Evolutionary conservation across 495 filamentous ascomycete genomes (phyloP).

Genomic region (Pyronema domesticum): DNA sequence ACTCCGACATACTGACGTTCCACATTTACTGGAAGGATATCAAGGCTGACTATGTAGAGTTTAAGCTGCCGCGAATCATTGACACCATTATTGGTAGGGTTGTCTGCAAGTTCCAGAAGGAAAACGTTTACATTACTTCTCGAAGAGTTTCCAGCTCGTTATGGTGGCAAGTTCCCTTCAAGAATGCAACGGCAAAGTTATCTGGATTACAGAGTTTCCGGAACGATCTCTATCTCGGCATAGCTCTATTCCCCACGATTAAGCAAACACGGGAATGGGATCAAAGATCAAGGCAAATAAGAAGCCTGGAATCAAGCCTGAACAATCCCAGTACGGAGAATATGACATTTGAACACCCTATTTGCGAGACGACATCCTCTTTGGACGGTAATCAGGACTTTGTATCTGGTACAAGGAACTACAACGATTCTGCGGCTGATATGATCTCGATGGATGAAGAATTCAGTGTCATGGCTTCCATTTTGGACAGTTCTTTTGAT

Average conservation of each 20-base stretch:
- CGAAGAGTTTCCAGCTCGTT: neutral
- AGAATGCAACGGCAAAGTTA: neutral
- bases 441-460: no score
- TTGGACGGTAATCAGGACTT: no score
- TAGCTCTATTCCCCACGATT: neutral
- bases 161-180: neutral
- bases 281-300: no score
- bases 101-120: slow-evolving; percentile 10
- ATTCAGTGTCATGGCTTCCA: no score
- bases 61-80: slow-evolving; percentile 12
- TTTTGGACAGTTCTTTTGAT: no score
- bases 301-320: no score
- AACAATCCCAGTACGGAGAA: no score
- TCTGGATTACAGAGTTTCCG: slow-evolving; percentile 1
- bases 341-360: no score
- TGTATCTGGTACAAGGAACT: no score
- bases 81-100: slow-evolving; percentile 11
- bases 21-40: neutral
- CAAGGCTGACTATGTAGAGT: slow-evolving; percentile 1
- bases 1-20: neutral
- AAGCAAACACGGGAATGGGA: no score
- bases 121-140: neutral
- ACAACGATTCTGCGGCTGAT: no score
- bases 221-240: neutral
- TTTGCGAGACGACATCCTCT: no score